phyloP scores from a whole-genome alignment of 75 land plant genomes.

The Pinus taeda region DNA sequence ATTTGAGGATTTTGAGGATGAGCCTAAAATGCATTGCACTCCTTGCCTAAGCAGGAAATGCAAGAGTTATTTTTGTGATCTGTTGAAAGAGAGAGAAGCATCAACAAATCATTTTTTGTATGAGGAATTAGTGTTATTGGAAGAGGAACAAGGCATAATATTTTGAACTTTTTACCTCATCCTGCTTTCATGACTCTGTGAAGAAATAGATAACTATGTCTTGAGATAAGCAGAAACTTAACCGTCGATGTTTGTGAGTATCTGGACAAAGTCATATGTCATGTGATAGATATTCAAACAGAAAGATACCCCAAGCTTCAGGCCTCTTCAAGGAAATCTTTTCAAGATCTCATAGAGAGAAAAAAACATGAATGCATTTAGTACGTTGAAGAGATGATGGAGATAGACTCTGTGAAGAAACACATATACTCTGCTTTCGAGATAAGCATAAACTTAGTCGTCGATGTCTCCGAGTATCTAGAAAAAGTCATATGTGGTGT shows the following conservation, averaged over 20 bases:
- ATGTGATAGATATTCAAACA: too few species aligned
- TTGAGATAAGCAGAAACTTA: too few species aligned
- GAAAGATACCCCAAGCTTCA: too few species aligned
- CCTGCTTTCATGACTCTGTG: background rate
- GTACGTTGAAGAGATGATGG: too few species aligned
- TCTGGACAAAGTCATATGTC: too few species aligned
- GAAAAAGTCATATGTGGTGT: conserved; percentile 11
- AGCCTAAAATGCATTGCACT: too few species aligned
- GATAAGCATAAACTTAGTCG: conserved; percentile 9
- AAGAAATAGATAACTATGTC: too few species aligned
- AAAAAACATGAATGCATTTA: too few species aligned
- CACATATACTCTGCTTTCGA: conserved; percentile 2
- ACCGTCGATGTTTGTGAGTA: too few species aligned
- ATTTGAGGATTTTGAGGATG: conserved; percentile 12
- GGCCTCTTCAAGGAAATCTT: too few species aligned
- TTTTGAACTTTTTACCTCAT: conserved; percentile 21
- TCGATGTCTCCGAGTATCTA: conserved; percentile 1
- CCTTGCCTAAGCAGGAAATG: conserved; percentile 10
- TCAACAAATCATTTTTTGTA: too few species aligned
- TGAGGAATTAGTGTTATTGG: conserved; percentile 13
- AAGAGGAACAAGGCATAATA: conserved; percentile 13
- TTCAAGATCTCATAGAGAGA: too few species aligned
- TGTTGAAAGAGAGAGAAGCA: conserved; percentile 2
- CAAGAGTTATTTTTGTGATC: conserved; percentile 8
- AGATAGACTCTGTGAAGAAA: background rate